Evolutionary conservation across 2,329 filamentous ascomycete genomes (phyloP), one percentile per base, ranked within the genome.

Genomic region (Grosmannia serpens): DNA sequence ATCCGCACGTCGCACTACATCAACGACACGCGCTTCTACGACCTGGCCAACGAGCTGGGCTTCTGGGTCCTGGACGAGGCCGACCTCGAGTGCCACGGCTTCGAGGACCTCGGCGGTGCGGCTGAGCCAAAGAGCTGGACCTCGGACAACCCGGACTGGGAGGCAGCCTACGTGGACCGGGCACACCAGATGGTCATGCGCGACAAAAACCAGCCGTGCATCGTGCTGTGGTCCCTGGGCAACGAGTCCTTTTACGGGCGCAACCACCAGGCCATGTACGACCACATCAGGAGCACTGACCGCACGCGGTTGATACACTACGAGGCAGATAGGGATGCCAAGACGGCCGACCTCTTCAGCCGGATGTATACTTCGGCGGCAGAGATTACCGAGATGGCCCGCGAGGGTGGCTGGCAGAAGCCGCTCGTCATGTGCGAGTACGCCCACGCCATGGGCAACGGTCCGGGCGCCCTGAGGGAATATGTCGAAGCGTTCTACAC

Each of bases 241-340:
- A 89, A 89, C 64, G 86, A 89, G 66, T 80, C 85, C 0, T 89
- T 87, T 66, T 88, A 87, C 64, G 86, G 86, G 0, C 72, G 74
- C 10, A 89, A 89, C 65, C 83, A 86, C 65, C 75, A 75, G 52
- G 81, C 80, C 38, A 89, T 89, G 86, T 84, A 84, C 63, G 71
- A 83, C 4, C 85, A 79, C 66, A 77, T 78, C 55, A 84, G 82
- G 61, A 60, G 70, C 1, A 71, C 76, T n/a, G 85, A 88, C 62
- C 74, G 78, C 0, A 77, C 76, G 1, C 73, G 85, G 7, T 75
- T 80, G 0, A 74, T 88, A 0, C 85, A 88, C 67, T 88, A 88
- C 65, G 85, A 88, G 66, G 83, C 81, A 1, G 85, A 88, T 58
- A 70, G 73, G 2, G 68, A 83, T 17, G 84, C 83, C 1, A 70